Percentiles rank a stretch among this genome's conserved stretches.
These are phyloP conservation scores for Yamadazyma tumulicola DNA, from an alignment of 805 yeast species.

Conservation along the genomic window DNA sequence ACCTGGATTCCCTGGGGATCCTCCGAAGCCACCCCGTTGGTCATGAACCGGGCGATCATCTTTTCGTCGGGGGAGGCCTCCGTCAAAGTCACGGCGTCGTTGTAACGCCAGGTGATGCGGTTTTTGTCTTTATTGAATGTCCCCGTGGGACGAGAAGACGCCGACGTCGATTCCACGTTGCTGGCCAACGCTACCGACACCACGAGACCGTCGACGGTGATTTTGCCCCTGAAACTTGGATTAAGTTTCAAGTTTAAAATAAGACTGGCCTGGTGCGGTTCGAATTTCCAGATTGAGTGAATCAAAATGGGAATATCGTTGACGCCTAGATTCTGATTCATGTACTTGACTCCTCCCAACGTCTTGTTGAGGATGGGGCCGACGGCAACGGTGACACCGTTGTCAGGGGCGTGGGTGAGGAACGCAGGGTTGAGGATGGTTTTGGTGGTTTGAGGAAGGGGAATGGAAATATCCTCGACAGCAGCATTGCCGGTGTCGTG, in stretches of 20 bases:
- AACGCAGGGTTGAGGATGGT: constrained; percentile 40
- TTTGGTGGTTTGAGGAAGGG: constrained; percentile 46
- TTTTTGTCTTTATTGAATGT: constrained; percentile 82
- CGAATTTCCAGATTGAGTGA: constrained; percentile 88
- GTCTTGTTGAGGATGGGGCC: constrained; percentile 57
- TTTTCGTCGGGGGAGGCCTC: constrained; percentile 51
- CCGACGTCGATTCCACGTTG: constrained; percentile 63
- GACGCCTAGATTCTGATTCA: constrained; percentile 29
- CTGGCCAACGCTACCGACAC: constrained; percentile 56
- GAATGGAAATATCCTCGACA: constrained; percentile 28
- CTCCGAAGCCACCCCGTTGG: constrained; percentile 69
- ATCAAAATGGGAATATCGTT: constrained; percentile 61
- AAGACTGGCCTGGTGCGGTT: constrained; percentile 78
- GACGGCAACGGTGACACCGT: constrained; percentile 44
- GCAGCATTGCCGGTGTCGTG: constrained; percentile 15
- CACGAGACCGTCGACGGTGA: constrained; percentile 55
- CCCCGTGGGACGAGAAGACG: constrained; percentile 90
- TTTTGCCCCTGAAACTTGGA: constrained; percentile 35
- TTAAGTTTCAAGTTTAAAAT: constrained; percentile 66
- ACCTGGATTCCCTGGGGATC: constrained; percentile 70
- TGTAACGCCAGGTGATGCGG: constrained; percentile 82
- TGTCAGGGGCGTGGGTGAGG: constrained; percentile 23
- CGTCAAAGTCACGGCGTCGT: constrained; percentile 36
- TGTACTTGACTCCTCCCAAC: constrained; percentile 78
- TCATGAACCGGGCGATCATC: constrained; percentile 81